Percentiles rank a stretch among this genome's conserved stretches.
Evolutionary conservation across 257 asterid genomes (phyloP).

Genomic region (Gentiana macrophylla): DNA sequence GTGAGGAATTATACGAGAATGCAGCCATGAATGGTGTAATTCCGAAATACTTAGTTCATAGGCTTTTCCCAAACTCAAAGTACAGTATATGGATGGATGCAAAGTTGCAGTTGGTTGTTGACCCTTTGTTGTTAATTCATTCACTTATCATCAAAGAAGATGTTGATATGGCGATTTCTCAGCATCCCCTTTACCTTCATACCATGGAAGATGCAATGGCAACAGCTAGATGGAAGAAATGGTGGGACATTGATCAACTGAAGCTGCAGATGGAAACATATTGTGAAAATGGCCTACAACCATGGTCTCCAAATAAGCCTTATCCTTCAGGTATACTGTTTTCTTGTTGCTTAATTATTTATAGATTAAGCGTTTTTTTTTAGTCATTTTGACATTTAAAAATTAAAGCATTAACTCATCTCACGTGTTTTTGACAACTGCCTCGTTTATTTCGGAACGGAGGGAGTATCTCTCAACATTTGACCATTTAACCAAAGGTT

Average conservation of each 20-base stretch:
- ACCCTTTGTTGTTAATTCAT: constrained; percentile 70
- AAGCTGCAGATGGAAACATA: constrained; percentile 76
- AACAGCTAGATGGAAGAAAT: constrained; percentile 87
- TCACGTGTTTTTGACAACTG: too few species aligned
- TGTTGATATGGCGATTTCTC: constrained; percentile 78
- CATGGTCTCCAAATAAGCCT: constrained; percentile 69
- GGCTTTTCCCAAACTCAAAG: constrained; percentile 75
- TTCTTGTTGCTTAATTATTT: too few species aligned
- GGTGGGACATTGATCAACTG: constrained; percentile 67
- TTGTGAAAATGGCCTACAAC: constrained; percentile 71
- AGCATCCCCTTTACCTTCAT: constrained; percentile 61
- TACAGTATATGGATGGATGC: constrained; percentile 90
- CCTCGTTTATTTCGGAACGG: too few species aligned
- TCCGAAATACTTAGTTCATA: constrained; percentile 59
- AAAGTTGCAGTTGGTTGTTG: constrained; percentile 75
- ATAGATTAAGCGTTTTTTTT: too few species aligned
- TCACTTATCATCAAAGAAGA: constrained; percentile 46
- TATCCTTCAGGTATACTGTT: constrained; percentile 58
- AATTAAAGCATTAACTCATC: too few species aligned
- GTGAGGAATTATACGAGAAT: constrained; percentile 35
- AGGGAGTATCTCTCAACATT: too few species aligned
- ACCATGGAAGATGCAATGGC: constrained; percentile 90
- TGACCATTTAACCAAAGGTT: too few species aligned
- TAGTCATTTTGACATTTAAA: too few species aligned
- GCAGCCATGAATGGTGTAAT: constrained; percentile 87